phyloP scores from a whole-genome alignment of 2,329 filamentous ascomycete genomes.

The Aquanectria penicillioides region DNA sequence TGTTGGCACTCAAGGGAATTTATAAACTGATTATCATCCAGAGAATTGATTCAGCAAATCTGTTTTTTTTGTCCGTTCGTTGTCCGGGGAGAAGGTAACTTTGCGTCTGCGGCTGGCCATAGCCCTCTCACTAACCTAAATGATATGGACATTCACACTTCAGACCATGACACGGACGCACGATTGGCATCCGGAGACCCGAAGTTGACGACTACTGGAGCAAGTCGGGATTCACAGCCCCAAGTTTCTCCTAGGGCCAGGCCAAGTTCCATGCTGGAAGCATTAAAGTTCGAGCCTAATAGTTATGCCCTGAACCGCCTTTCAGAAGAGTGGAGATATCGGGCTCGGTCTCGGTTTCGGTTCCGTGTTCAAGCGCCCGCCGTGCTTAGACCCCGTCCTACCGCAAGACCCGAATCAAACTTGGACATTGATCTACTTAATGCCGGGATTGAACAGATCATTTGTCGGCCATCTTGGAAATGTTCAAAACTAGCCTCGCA shows the following conservation, averaged over 20 bases:
- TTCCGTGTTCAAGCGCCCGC: conserved; percentile 13
- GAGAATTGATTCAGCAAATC: neutral
- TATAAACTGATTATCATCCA: too few relatives aligned
- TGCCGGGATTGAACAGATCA: too few relatives aligned
- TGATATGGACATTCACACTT: neutral
- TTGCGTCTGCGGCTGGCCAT: neutral
- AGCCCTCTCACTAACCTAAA: neutral
- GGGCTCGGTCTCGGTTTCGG: conserved; percentile 21
- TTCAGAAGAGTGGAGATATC: neutral
- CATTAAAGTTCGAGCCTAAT: neutral
- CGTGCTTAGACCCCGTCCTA: neutral
- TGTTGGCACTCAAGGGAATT: neutral
- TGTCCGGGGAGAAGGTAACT: neutral
- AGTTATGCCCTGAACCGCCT: neutral
- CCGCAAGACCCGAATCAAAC: neutral
- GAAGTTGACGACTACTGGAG: too few relatives aligned
- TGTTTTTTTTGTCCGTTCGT: neutral
- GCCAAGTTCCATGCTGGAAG: too few relatives aligned
- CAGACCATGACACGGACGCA: neutral
- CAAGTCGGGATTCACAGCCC: too few relatives aligned
- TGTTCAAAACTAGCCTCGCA: too few relatives aligned
- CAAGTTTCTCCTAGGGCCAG: too few relatives aligned
- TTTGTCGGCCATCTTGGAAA: too few relatives aligned
- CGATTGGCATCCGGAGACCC: too few relatives aligned
- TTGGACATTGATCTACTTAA: neutral